These are phyloP conservation scores for Exophiala calicioides DNA, from an alignment of 2,329 filamentous ascomycete genomes.

Conservation along the genomic window DNA sequence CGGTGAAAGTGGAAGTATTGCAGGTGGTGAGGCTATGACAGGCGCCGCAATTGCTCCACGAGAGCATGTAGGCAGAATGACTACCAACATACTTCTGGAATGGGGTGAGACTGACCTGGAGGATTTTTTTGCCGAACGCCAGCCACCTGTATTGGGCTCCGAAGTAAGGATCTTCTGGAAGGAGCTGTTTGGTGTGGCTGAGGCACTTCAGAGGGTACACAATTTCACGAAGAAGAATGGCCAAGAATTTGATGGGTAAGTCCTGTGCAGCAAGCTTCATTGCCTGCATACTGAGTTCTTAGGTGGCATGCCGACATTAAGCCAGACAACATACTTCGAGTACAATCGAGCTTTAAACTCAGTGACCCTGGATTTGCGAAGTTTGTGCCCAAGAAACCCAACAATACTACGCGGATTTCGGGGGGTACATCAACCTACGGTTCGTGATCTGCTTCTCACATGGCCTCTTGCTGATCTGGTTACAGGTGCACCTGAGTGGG, in stretches of 20 bases:
- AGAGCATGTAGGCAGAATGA: too few relatives aligned
- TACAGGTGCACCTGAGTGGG: conserved; percentile 16
- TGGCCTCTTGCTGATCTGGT: background rate
- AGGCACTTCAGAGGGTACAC: background rate
- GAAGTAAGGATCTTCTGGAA: background rate
- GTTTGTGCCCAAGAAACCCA: conserved; percentile 1
- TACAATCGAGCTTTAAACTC: background rate
- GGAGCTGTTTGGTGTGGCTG: background rate
- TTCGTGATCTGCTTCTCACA: background rate
- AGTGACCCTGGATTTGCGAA: background rate
- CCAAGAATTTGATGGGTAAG: background rate
- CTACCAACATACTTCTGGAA: too few relatives aligned
- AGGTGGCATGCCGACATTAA: conserved; percentile 2
- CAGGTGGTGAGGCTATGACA: background rate
- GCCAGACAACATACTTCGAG: background rate
- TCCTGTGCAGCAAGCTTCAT: too few relatives aligned
- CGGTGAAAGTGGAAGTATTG: background rate
- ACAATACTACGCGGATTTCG: background rate
- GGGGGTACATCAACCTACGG: conserved; percentile 5
- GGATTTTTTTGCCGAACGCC: too few relatives aligned
- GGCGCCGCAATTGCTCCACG: too few relatives aligned
- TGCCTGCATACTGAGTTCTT: too few relatives aligned
- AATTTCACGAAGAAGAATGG: background rate
- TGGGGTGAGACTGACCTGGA: too few relatives aligned
- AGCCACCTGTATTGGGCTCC: background rate